Evolutionary conservation across 371 early-diverging fungal genomes (phyloP).

Genomic region (Saksenaea oblongispora): DNA sequence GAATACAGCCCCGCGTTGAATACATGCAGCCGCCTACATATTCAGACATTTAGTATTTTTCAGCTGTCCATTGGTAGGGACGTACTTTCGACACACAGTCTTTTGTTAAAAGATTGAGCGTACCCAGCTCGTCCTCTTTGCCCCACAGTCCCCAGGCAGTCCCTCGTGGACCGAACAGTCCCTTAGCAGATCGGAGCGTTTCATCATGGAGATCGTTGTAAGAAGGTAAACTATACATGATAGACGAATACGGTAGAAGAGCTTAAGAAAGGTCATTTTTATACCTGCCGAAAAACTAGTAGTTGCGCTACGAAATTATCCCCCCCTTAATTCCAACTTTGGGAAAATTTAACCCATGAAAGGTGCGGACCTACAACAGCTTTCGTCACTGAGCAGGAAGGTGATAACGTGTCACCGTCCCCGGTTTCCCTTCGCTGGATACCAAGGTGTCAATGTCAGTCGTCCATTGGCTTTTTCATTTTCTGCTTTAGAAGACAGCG

Average conservation of each 20-base stretch:
- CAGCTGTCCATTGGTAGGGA: background rate
- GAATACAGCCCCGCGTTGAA: conserved; percentile 36
- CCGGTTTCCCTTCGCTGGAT: no score
- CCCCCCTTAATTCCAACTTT: no score
- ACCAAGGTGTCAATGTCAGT: no score
- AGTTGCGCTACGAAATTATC: no score
- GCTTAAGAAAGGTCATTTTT: background rate
- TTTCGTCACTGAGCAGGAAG: no score
- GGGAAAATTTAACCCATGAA: no score
- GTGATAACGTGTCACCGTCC: no score
- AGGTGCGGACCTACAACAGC: no score
- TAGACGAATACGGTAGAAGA: background rate
- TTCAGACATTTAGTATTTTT: background rate
- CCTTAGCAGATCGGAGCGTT: background rate
- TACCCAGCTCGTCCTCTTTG: conserved; percentile 47
- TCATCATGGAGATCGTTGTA: background rate
- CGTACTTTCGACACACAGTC: conserved; percentile 33
- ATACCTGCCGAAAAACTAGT: background rate
- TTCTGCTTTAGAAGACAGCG: no score
- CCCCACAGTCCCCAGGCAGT: conserved; percentile 53
- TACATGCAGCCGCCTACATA: conserved; percentile 9
- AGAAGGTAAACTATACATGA: background rate
- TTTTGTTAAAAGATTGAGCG: conserved; percentile 39
- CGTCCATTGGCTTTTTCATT: no score
- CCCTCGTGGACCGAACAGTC: background rate